Percentiles rank a stretch among this genome's conserved stretches.
Evolutionary conservation across 1,139 yeast genomes (phyloP).

Genomic region (Sugiyamaella pinicola): DNA sequence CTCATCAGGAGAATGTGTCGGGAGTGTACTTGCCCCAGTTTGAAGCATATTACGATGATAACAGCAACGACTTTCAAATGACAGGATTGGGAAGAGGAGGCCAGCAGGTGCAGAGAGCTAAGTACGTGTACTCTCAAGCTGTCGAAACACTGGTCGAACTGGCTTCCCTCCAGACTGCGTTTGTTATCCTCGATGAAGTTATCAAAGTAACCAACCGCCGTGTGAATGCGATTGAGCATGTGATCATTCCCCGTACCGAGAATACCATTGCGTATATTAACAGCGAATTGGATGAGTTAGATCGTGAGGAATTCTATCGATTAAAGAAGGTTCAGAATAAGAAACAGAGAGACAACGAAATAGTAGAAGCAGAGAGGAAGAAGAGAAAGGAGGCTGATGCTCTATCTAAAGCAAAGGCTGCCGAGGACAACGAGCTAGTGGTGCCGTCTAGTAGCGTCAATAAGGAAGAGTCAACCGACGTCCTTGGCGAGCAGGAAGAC

Average conservation of each 20-base stretch:
- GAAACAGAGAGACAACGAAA: slow-evolving; percentile 79
- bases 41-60: slow-evolving; percentile 78
- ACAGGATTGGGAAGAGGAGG: slow-evolving; percentile 99
- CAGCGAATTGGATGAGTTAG: slow-evolving; percentile 95
- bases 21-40: slow-evolving; percentile 95
- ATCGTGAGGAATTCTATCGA: slow-evolving; percentile 96
- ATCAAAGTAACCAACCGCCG: slow-evolving; percentile 97
- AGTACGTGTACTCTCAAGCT: slow-evolving; percentile 87
- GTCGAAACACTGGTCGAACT: slow-evolving; percentile 94
- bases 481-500: slow-evolving; percentile 29
- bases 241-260: slow-evolving; percentile 95
- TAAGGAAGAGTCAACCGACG: slow-evolving; percentile 14
- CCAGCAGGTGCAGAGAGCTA: slow-evolving; percentile 95
- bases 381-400: slow-evolving; percentile 43
- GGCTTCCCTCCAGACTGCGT: slow-evolving; percentile 90
- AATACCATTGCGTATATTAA: slow-evolving; percentile 90
- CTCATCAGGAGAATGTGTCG: slow-evolving; percentile 93
- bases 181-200: slow-evolving; percentile 93
- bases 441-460: slow-evolving; percentile 17
- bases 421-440: slow-evolving; percentile 21
- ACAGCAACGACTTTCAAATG: slow-evolving; percentile 88
- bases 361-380: slow-evolving; percentile 59
- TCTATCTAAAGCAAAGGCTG: slow-evolving; percentile 5
- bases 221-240: slow-evolving; percentile 98
- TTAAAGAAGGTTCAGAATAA: slow-evolving; percentile 95